These are phyloP conservation scores for Gloeopeniophorella convolvens DNA, from an alignment of 768 basidiomycete species.

Conservation along the genomic window DNA sequence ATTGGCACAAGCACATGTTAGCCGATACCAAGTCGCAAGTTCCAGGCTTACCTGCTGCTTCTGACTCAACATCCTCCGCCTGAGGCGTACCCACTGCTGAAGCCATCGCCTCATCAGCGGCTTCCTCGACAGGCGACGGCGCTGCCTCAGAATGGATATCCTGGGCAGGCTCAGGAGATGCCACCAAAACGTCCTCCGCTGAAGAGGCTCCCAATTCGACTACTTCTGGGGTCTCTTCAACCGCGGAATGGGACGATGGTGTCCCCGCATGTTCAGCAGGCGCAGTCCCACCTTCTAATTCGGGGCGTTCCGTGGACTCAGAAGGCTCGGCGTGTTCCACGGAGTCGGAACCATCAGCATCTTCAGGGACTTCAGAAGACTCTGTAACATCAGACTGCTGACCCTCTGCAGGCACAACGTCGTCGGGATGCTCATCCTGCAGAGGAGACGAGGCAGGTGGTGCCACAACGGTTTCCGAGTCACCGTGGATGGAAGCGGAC, in stretches of 20 bases:
- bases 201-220: background rate
- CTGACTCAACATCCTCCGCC: background rate
- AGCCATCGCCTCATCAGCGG: background rate
- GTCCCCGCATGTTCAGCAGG: background rate
- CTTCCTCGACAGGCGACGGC: background rate
- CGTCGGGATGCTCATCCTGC: background rate
- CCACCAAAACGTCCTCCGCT: constrained; percentile 1
- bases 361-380: background rate
- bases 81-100: background rate
- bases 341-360: background rate
- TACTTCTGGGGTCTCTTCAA: background rate
- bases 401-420: background rate
- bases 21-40: no score
- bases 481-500: background rate
- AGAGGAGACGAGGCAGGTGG: background rate
- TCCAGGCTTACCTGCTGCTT: background rate
- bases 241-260: background rate
- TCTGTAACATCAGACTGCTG: background rate
- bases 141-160: background rate
- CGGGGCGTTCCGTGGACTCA: constrained; percentile 1
- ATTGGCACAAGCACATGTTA: background rate
- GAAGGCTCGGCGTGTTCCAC: constrained; percentile 3
- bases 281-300: background rate
- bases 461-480: background rate
- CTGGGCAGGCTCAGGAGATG: background rate